Base-by-base conservation (phyloP, 2,329 filamentous ascomycete species). In the Paecilomyces formosus region DNA sequence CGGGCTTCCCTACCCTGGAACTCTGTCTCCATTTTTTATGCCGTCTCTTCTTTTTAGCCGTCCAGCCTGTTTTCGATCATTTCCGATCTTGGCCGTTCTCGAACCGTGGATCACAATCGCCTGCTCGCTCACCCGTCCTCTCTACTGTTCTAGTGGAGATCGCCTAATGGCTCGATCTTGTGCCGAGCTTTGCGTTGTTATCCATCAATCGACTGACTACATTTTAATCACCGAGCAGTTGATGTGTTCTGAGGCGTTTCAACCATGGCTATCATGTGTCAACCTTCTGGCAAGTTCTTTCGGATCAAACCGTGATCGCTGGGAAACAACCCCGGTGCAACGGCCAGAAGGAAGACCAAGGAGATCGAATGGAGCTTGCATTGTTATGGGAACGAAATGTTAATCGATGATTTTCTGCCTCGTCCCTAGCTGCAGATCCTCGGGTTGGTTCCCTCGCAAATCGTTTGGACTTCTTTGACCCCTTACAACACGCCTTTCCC, bases 11-110 rank as follows among this genome's bases (percentile, higher is more conserved):
- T 70, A 65, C 63, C 65, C 66, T 67, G 67, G 70, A 68, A 69
- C 67, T 31, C 66, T 64, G 54, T 61, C 56, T 58, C 68, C 66
- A 67, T 70, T 68, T 68, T 66, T 66, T 66, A 62, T 73, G 68
- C 30, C 30, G 30, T 70, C 71, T 65, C 68, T 67, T 71, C 68
- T 67, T 63, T 53, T 66, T 63, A 70, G 70, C 70, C 70, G 63
- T 67, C 65, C 65, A 70, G 63, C 67, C 67, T 61, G 65, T 66
- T 68, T 62, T 70, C 68, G 70, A 72, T 71, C 66, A 62, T 65
- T 65, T 66, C 68, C 68, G 70, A 70, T 66, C 57, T 64, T 57
- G 57, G 58, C 68, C 65, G 66, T 67, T 68, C 33, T 72, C 68
- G 70, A 69, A 60, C 63, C 60, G 60, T 64, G 63, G 63, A 62